These are phyloP conservation scores for Gracilariopsis chorda DNA, from an alignment of 23 red algal genomes.

Conservation along the genomic window DNA sequence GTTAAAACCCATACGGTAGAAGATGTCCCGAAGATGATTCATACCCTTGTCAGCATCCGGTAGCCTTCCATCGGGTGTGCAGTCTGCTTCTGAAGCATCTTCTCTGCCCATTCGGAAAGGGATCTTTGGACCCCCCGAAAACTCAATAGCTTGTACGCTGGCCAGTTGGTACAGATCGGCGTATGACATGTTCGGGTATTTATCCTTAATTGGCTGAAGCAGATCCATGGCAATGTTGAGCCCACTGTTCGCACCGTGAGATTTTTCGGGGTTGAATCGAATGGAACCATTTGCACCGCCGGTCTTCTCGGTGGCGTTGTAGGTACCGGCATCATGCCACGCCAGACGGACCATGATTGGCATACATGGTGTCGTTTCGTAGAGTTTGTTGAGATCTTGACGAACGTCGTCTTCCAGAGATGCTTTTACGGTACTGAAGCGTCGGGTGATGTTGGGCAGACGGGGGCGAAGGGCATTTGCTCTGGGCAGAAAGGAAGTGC, in stretches of 20 bases:
- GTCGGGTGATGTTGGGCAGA: neutral
- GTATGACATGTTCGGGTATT: conserved; percentile 86
- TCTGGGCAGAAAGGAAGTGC: neutral
- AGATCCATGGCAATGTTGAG: conserved; percentile 81
- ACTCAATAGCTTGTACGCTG: conserved; percentile 74
- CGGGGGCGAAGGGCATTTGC: neutral
- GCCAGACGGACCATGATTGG: conserved; percentile 98
- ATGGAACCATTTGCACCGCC: conserved; percentile 93
- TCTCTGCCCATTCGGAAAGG: conserved; percentile 86
- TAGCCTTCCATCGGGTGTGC: conserved; percentile 80
- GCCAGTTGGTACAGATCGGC: conserved; percentile 94
- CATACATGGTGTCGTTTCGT: conserved; percentile 72
- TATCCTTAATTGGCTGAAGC: conserved; percentile 95
- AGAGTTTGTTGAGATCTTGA: conserved; percentile 46
- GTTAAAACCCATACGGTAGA: conserved; percentile 98
- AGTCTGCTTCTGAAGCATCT: conserved; percentile 76
- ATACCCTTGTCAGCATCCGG: conserved; percentile 79
- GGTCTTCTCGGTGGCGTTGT: conserved; percentile 62
- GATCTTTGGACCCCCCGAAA: conserved; percentile 85
- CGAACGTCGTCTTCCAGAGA: conserved; percentile 54
- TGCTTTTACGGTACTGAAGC: neutral
- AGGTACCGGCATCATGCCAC: conserved; percentile 95
- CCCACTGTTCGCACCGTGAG: conserved; percentile 88
- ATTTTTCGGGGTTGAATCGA: conserved; percentile 78
- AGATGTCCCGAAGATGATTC: conserved; percentile 81